Base-by-base conservation (phyloP, 2,329 filamentous ascomycete species). In the Fusarium sp. region DNA sequence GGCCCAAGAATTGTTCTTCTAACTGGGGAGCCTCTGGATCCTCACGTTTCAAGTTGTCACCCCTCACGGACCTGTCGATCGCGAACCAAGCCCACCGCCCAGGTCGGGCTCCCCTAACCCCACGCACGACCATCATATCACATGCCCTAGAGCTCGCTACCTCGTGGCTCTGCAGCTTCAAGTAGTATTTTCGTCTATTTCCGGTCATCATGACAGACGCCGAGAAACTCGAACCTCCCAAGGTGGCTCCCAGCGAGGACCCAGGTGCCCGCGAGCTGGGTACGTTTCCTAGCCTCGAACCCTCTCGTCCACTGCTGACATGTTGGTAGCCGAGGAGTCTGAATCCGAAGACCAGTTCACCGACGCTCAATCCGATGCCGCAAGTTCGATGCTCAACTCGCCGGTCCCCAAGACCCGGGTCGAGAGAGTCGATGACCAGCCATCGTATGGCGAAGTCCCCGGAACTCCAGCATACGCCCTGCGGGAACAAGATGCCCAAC, bases 331-430 rank as follows among this genome's bases (percentile, higher is more conserved):
- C 83, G 88, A 88, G 69, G 85, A 85, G 34, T 92, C 91, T 58
- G 91, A 92, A 72, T 92, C 90, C 32, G 91, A 93, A 54, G 91
- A 93, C 75, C 91, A 93, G 82, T 93, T 92, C 81, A 92, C 89
- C 60, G 91, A 93, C 80, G 91, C 91, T 37, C 89, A 89, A 64
- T 91, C 90, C 37, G 87, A 82, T 66, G 85, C 79, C 67, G 82
- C 77, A 75, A 88, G 82, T 79, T 85, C 83, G 10, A 83, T 81
- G 7, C 78, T 81, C 45, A 82, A 80, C 71, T 88, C 88, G 16
- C 88, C 89, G 23, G 87, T 91, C 64, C 90, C 89, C n/a, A 87
- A 84, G 71, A 90, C 88, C 27, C 83, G 89, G 64, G 86, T 91
- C 37, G 89, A 92, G 79, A 89, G 87, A 82, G 85, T 91, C 67